Conservation (phyloP, 371 early-diverging fungal genomes). For the Mucor irregularis region DNA sequence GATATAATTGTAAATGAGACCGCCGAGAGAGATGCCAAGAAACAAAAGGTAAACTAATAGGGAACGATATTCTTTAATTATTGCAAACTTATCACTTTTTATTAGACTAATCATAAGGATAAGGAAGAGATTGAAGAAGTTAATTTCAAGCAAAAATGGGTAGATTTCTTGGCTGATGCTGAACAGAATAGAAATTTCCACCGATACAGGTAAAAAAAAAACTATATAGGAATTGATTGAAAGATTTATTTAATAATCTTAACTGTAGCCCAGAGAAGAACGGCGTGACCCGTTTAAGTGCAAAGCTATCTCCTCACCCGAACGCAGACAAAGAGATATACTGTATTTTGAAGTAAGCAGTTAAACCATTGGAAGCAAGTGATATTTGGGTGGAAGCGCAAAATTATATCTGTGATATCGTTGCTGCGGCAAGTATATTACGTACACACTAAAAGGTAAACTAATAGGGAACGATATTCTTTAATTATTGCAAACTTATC, state of each 20-base stretch:
- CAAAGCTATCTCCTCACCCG: conserved; percentile 11
- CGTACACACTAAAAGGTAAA: conserved; percentile 28
- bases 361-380: conserved; percentile 3
- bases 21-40: conserved; percentile 15
- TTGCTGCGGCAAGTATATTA: conserved; percentile 19
- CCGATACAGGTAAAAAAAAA: conserved; percentile 14
- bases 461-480: conserved; percentile 13
- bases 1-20: conserved; percentile 9
- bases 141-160: conserved; percentile 6
- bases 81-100: conserved; percentile 17
- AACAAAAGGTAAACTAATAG: conserved; percentile 23
- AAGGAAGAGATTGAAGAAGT: conserved; percentile 4
- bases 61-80: conserved; percentile 12
- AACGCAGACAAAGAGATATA: conserved; percentile 11
- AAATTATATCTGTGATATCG: conserved; percentile 5
- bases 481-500: conserved; percentile 15
- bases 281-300: conserved; percentile 12
- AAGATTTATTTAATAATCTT: conserved; percentile 8
- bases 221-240: conserved; percentile 3
- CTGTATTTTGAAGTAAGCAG: conserved; percentile 4
- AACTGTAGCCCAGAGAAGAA: conserved; percentile 16
- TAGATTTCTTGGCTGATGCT: conserved; percentile 13
- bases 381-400: conserved; percentile 9
- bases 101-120: conserved; percentile 10
- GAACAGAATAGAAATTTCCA: conserved; percentile 16